Evolutionary conservation across 2,329 filamentous ascomycete genomes (phyloP).

Genomic region (Talaromyces sp.): DNA sequence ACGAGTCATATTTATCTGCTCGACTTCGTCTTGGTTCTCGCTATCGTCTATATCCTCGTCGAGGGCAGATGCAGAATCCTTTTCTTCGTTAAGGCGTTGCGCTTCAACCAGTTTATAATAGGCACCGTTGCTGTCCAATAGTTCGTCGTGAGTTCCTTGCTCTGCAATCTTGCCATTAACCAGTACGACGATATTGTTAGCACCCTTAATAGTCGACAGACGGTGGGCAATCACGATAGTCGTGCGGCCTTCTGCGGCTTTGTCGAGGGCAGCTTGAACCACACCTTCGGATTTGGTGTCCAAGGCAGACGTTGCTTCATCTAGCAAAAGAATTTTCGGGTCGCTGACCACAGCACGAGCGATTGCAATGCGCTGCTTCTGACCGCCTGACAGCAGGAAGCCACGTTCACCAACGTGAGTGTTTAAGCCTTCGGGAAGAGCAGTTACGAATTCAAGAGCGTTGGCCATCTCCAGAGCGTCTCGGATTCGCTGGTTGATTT

Average conservation of each 20-base stretch:
- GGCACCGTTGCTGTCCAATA: constrained; percentile 32
- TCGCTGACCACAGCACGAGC: constrained; percentile 75
- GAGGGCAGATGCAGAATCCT: neutral
- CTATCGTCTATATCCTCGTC: constrained; percentile 20
- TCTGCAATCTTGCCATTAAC: constrained; percentile 39
- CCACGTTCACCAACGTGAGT: constrained; percentile 81
- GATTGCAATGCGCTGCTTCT: constrained; percentile 87
- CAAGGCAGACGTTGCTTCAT: constrained; percentile 83
- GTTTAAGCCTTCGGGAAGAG: constrained; percentile 72
- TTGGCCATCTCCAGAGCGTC: constrained; percentile 33
- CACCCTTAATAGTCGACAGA: constrained; percentile 39
- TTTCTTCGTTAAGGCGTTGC: constrained; percentile 60
- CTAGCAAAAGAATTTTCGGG: constrained; percentile 76
- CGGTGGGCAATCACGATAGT: constrained; percentile 41
- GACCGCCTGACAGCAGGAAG: constrained; percentile 78
- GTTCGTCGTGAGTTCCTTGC: constrained; percentile 37
- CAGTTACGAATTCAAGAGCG: constrained; percentile 73
- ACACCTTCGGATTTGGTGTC: constrained; percentile 84
- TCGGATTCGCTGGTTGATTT: constrained; percentile 53
- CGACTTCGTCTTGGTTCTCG: constrained; percentile 24
- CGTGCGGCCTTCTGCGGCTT: constrained; percentile 53
- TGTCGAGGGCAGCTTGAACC: constrained; percentile 77
- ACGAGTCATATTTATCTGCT: constrained; percentile 20
- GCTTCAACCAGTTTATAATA: constrained; percentile 42
- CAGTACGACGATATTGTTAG: constrained; percentile 44